Percentiles rank a stretch among this genome's conserved stretches.
These are phyloP conservation scores for Stipa capillata DNA, from an alignment of 176 grass and related monocot species.

Conservation along the genomic window DNA sequence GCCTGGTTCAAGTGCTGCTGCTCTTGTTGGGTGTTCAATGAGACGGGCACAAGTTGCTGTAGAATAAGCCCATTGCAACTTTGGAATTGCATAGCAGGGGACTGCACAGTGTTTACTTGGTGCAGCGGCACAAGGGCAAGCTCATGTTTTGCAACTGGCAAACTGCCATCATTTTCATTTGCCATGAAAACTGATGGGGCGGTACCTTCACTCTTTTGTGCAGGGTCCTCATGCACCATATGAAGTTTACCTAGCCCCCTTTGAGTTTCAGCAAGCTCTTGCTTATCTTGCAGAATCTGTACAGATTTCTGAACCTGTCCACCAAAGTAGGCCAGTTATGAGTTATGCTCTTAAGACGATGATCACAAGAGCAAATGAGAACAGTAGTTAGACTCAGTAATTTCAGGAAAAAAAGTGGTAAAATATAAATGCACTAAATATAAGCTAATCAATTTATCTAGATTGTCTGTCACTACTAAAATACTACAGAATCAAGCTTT, in stretches of 20 bases:
- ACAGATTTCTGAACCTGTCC: slow-evolving; percentile 76
- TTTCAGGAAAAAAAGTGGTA: not conserved
- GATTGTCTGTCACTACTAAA: not conserved
- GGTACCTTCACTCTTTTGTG: slow-evolving; percentile 51
- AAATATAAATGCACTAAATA: not conserved
- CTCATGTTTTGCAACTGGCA: slow-evolving; percentile 41
- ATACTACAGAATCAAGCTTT: not conserved
- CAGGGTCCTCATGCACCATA: slow-evolving; percentile 47
- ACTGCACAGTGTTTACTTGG: slow-evolving; percentile 36
- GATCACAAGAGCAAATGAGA: not conserved
- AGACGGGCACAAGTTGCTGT: slow-evolving; percentile 40
- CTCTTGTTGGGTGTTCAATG: slow-evolving; percentile 37
- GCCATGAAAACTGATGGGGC: slow-evolving; percentile 37
- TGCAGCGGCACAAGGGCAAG: slow-evolving; percentile 64
- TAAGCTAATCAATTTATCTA: not conserved
- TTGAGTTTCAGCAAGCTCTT: slow-evolving; percentile 69
- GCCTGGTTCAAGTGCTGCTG: slow-evolving; percentile 31
- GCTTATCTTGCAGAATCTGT: slow-evolving; percentile 75
- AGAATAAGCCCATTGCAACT: slow-evolving; percentile 47
- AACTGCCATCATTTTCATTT: slow-evolving; percentile 41
- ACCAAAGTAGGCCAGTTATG: slow-evolving; percentile 6
- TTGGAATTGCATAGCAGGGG: slow-evolving; percentile 45
- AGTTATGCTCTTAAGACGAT: not conserved
- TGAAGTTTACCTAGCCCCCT: slow-evolving; percentile 81
- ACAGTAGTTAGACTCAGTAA: not conserved